Evolutionary conservation across 495 filamentous ascomycete genomes (phyloP), one percentile per base, ranked within the genome.

Genomic region (Xylaria palmicola): DNA sequence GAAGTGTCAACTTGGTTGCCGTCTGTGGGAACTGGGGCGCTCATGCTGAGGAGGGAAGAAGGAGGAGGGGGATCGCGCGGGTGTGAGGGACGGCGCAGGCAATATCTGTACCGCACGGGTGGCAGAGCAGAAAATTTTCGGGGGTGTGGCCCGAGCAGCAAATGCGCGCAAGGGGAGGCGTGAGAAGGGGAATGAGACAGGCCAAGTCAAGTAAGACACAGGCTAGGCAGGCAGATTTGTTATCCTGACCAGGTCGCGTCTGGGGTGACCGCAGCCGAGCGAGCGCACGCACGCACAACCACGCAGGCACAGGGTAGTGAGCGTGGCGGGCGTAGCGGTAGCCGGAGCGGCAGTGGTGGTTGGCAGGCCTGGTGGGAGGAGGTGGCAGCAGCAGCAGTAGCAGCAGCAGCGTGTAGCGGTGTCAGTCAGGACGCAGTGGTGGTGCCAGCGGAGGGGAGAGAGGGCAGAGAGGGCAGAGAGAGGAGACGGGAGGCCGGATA

Each of bases 11-110:
- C 69, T 56, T 63, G 62, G 65, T 67, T 61, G 52, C 45, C 61
- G 62, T 71, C 61, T 64, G 69, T 64, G 49, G 71, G 66, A 70
- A 72, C 64, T 72, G 68, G 68, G 63, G 81, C 75, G 77, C 79
- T 79, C 83, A 86, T 86, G 75, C 69, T 74, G 70, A 69, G 67
- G 72, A 69, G 60, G 63, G 67, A 65, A 60, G 59, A 56, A 60
- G 77, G 61, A 65, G 65, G 60, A 65, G 64, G 66, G 65, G 59
- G 13, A 29, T 37, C 13, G 41, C 70, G 62, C 64, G 63, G 63
- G 70, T 64, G 67, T 60, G 65, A 68, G 68, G 65, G 65, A 66
- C 55, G 61, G 63, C 64, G 39, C 59, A 58, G 63, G 43, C 67
- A 65, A 69, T 72, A 72, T 72, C 62, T 65, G 68, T 65, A 63